These are phyloP conservation scores for Entoloma clypeatum DNA, from an alignment of 1,284 basidiomycete genomes.

Conservation along the genomic window DNA sequence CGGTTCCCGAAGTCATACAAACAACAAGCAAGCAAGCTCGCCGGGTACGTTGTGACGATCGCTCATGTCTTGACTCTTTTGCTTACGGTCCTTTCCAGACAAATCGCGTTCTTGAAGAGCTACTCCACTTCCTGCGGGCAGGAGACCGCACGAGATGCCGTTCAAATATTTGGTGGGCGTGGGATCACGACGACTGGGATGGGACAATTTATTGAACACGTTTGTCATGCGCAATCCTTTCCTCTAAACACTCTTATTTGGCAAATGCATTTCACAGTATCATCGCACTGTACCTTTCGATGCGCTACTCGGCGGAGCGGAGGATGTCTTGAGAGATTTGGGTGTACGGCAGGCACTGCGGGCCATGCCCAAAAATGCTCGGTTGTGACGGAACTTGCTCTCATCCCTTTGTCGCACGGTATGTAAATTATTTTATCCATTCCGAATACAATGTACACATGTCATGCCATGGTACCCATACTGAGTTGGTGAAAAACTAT, in stretches of 20 bases:
- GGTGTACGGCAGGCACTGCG: slow-evolving; percentile 64
- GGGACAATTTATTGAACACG: slow-evolving; percentile 64
- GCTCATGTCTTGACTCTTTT: background rate
- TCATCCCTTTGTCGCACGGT: background rate
- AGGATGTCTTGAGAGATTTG: slow-evolving; percentile 62
- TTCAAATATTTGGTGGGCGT: slow-evolving; percentile 66
- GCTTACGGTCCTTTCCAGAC: slow-evolving; percentile 34
- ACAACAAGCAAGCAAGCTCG: slow-evolving; percentile 44
- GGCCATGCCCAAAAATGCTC: slow-evolving; percentile 55
- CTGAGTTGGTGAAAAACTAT: too few species aligned
- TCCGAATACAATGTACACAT: slow-evolving; percentile 2
- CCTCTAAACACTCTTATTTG: slow-evolving; percentile 1
- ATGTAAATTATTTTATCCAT: background rate
- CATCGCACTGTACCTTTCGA: slow-evolving; percentile 49
- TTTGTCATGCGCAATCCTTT: slow-evolving; percentile 28
- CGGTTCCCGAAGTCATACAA: slow-evolving; percentile 31
- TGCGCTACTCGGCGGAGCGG: slow-evolving; percentile 57
- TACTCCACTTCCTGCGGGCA: slow-evolving; percentile 56
- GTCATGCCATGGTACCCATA: too few species aligned
- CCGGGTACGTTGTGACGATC: slow-evolving; percentile 36
- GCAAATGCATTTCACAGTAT: slow-evolving; percentile 30
- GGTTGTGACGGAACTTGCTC: slow-evolving; percentile 33
- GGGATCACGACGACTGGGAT: slow-evolving; percentile 66
- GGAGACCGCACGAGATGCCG: slow-evolving; percentile 66
- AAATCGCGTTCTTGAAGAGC: slow-evolving; percentile 70